A percentile compares a stretch with the other conserved stretches of the same genome.
These are phyloP conservation scores for Pleoardoris graminearum DNA, from an alignment of 2,329 filamentous ascomycete genomes.

Conservation along the genomic window DNA sequence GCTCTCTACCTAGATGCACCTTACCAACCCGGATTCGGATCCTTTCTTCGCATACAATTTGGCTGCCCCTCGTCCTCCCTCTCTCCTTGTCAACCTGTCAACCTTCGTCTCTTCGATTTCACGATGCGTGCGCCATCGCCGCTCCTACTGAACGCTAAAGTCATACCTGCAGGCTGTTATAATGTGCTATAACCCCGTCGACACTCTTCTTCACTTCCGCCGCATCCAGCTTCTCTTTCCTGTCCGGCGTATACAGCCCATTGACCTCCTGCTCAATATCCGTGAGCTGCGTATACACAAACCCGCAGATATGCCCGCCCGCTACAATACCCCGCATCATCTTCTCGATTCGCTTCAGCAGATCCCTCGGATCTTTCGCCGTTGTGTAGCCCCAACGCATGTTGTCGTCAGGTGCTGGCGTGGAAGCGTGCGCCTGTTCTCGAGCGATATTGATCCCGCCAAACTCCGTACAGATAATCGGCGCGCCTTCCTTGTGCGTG, in stretches of 20 bases:
- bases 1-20: too few species aligned
- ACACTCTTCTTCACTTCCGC: conserved; percentile 61
- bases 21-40: too few species aligned
- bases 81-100: too few species aligned
- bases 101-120: too few species aligned
- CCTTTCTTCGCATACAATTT: too few species aligned
- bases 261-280: conserved; percentile 71
- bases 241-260: conserved; percentile 66
- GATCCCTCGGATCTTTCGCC: conserved; percentile 61
- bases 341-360: conserved; percentile 61
- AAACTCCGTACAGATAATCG: conserved; percentile 69
- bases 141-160: too few species aligned
- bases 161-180: too few species aligned
- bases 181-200: conserved; percentile 50
- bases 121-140: too few species aligned
- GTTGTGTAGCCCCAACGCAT: conserved; percentile 68
- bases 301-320: conserved; percentile 61
- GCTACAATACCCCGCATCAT: conserved; percentile 62
- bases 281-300: conserved; percentile 68
- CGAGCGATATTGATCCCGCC: conserved; percentile 68
- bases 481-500: conserved; percentile 58
- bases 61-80: too few species aligned
- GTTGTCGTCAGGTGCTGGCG: conserved; percentile 52
- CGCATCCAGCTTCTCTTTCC: conserved; percentile 62
- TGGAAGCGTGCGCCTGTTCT: neutral